These are phyloP conservation scores for Amaranthus cruentus DNA, from an alignment of 148 eudicot species.

Conservation along the genomic window DNA sequence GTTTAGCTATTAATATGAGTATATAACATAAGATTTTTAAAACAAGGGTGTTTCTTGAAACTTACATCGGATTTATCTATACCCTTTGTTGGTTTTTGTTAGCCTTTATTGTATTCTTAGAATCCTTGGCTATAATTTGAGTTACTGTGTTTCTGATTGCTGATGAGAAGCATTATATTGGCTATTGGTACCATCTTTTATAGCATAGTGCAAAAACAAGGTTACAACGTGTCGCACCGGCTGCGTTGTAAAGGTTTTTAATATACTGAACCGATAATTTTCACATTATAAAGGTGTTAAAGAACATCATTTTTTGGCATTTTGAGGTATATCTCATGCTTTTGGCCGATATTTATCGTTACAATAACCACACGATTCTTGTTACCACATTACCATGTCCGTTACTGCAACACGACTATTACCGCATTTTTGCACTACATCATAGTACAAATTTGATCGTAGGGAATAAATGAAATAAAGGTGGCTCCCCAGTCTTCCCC, in stretches of 20 bases:
- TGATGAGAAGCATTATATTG: background rate
- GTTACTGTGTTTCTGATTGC: background rate
- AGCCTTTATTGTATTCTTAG: background rate
- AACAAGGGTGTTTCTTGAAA: background rate
- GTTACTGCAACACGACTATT: no score
- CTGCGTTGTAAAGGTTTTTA: no score
- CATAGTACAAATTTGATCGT: background rate
- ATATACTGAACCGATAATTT: no score
- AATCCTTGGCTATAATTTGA: background rate
- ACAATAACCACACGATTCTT: no score
- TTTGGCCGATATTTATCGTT: no score
- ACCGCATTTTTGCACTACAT: no score
- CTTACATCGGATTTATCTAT: background rate
- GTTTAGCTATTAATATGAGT: background rate
- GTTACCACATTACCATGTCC: no score
- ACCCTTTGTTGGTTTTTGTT: background rate
- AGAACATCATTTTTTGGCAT: no score
- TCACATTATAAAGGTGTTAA: no score
- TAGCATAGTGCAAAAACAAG: no score
- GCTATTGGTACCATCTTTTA: conserved; percentile 7
- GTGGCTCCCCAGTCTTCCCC: background rate
- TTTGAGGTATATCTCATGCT: no score
- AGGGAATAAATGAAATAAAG: background rate
- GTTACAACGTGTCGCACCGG: no score
- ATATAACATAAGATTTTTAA: background rate